Conservation (phyloP, 768 basidiomycete genomes). For the Gymnopilus dilepis region DNA sequence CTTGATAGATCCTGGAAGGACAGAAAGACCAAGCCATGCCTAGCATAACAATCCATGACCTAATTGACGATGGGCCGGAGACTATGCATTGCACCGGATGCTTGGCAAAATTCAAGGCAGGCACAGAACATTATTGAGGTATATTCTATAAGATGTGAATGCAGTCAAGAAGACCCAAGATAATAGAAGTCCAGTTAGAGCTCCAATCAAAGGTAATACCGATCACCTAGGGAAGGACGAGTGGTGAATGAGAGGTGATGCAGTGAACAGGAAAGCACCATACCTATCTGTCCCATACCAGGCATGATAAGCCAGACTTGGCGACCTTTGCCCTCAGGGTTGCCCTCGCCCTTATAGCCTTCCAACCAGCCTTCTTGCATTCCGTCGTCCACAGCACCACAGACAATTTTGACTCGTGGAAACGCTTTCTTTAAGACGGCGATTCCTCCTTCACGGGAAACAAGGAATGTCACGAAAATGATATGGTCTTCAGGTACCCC, state of each 20-base stretch:
- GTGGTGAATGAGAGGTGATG: background rate
- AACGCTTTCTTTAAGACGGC: constrained; percentile 82
- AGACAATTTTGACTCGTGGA: constrained; percentile 83
- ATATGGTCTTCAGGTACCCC: constrained; percentile 85
- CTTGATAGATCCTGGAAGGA: too few relatives aligned
- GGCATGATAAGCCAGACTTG: constrained; percentile 87
- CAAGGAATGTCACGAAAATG: constrained; percentile 88
- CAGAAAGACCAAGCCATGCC: too few relatives aligned
- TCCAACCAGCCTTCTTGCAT: constrained; percentile 79
- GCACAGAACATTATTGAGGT: background rate
- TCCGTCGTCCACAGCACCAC: constrained; percentile 80
- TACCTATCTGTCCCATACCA: constrained; percentile 89
- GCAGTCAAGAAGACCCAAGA: background rate
- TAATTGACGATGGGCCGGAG: too few relatives aligned
- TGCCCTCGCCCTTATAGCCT: constrained; percentile 54
- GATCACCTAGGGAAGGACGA: constrained; percentile 38
- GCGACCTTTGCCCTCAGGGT: constrained; percentile 53
- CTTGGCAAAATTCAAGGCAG: background rate
- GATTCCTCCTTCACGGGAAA: constrained; percentile 82
- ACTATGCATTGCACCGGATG: too few relatives aligned
- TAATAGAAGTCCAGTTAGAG: background rate
- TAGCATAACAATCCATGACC: too few relatives aligned
- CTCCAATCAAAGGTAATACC: constrained; percentile 41
- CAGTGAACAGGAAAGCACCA: background rate
- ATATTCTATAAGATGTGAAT: background rate